These are phyloP conservation scores for Cruciata laevipes DNA, from an alignment of 257 asterid species.

Conservation along the genomic window DNA sequence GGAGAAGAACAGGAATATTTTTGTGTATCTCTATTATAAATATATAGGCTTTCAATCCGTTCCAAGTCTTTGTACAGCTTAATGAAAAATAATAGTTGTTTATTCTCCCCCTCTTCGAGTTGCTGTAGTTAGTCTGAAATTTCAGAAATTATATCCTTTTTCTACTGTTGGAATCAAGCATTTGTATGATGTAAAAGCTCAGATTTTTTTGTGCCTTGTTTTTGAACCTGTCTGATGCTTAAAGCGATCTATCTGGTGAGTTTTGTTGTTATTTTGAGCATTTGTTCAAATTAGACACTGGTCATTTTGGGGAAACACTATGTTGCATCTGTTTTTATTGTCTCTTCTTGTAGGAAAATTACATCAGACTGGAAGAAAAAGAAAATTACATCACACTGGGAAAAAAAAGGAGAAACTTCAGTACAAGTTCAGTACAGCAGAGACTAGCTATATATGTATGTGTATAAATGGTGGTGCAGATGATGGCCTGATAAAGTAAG, in stretches of 20 bases:
- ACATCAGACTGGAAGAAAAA: conserved; percentile 3
- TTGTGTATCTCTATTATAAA: conserved; percentile 9
- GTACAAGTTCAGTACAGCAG: neutral
- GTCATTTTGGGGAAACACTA: neutral
- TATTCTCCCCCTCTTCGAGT: neutral
- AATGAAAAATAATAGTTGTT: neutral
- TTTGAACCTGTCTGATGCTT: neutral
- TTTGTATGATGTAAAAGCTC: neutral
- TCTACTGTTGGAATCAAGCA: neutral
- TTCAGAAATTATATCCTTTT: neutral
- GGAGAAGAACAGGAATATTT: conserved; percentile 3
- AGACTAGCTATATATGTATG: neutral
- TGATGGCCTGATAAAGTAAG: conserved; percentile 1
- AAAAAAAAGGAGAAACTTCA: conserved; percentile 5
- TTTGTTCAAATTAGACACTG: neutral
- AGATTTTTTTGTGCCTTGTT: neutral
- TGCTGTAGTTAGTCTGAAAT: too few species aligned
- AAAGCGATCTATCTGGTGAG: neutral
- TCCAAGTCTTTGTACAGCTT: conserved; percentile 7
- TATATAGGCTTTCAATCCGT: neutral
- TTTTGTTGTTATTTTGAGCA: conserved; percentile 1
- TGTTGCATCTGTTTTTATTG: conserved; percentile 7
- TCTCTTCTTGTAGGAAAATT: conserved; percentile 1
- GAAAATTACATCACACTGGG: neutral
- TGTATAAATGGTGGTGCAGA: neutral